Conservation (phyloP, 2,329 filamentous ascomycete species). For the Neofusicoccum sp. region DNA sequence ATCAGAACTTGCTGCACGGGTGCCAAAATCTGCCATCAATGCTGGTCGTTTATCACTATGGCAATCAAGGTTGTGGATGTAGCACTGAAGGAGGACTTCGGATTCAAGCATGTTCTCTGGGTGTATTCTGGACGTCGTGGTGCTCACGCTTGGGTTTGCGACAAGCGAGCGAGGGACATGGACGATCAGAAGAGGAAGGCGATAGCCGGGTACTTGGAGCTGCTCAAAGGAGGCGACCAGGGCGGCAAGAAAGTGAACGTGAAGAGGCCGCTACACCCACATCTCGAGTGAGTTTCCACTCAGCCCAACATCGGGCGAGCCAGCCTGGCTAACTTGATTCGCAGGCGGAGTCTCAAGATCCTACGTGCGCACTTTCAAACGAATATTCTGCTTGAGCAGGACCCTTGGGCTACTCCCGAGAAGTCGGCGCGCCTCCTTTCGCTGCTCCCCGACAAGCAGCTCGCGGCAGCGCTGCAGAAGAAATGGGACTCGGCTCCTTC, state of each 20-base stretch:
- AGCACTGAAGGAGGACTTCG: slow-evolving; percentile 89
- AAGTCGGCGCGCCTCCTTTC: slow-evolving; percentile 75
- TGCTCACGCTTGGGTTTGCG: slow-evolving; percentile 97
- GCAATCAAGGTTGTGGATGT: slow-evolving; percentile 89
- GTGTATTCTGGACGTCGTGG: slow-evolving; percentile 96
- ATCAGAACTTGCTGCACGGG: slow-evolving; percentile 93
- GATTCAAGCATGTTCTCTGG: slow-evolving; percentile 96
- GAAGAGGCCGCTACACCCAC: slow-evolving; percentile 82
- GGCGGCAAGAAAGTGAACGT: slow-evolving; percentile 84
- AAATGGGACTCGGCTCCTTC: slow-evolving; percentile 88
- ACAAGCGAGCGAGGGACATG: slow-evolving; percentile 78
- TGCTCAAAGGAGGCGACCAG: slow-evolving; percentile 82
- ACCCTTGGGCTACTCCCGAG: slow-evolving; percentile 73
- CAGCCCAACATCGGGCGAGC: background rate
- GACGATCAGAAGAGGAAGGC: slow-evolving; percentile 83
- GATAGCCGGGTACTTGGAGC: slow-evolving; percentile 84
- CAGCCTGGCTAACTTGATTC: background rate
- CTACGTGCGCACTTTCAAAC: slow-evolving; percentile 80
- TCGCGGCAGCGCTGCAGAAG: slow-evolving; percentile 76
- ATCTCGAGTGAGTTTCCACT: slow-evolving; percentile 62
- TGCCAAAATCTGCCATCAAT: slow-evolving; percentile 89
- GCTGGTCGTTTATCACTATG: slow-evolving; percentile 98
- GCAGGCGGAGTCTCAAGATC: slow-evolving; percentile 76
- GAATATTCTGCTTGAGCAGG: slow-evolving; percentile 78
- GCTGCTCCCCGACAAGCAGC: slow-evolving; percentile 76